A percentile compares a stretch with the other conserved stretches of the same genome.
phyloP scores from a whole-genome alignment of 495 filamentous ascomycete species.

The Glarea lozoyensis region DNA sequence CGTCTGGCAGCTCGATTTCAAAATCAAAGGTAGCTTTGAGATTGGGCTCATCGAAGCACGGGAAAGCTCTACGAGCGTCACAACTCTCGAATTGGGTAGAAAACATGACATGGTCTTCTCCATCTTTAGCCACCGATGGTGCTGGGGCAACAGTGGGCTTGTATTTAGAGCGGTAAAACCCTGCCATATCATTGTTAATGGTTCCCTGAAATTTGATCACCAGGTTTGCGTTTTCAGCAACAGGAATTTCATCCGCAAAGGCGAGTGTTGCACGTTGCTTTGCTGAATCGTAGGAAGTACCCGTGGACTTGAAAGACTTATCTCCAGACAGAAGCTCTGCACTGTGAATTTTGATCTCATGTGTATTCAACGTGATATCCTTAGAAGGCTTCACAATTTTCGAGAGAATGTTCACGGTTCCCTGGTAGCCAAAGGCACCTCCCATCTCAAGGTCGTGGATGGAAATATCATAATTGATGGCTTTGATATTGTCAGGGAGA shows the following conservation, averaged over 20 bases:
- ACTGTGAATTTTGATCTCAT: conserved; percentile 51
- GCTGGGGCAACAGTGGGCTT: conserved; percentile 64
- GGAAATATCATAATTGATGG: conserved; percentile 75
- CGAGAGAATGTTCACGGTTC: conserved; percentile 52
- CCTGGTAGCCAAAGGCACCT: conserved; percentile 71
- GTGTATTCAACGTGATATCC: conserved; percentile 67
- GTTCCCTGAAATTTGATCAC: conserved; percentile 72
- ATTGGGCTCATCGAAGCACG: conserved; percentile 97
- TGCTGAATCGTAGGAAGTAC: conserved; percentile 69
- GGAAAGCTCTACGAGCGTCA: conserved; percentile 88
- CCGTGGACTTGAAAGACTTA: conserved; percentile 48
- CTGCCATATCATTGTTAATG: conserved; percentile 92
- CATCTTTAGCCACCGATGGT: conserved; percentile 64
- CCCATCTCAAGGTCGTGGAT: conserved; percentile 69
- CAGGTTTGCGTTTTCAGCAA: conserved; percentile 50
- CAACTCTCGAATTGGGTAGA: conserved; percentile 96
- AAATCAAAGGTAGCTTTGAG: conserved; percentile 94
- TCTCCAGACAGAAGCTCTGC: conserved; percentile 39
- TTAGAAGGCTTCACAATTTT: conserved; percentile 53
- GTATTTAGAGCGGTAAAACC: conserved; percentile 94
- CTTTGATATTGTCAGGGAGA: conserved; percentile 60
- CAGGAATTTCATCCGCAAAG: conserved; percentile 59
- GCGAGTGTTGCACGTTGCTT: conserved; percentile 67
- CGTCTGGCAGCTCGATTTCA: conserved; percentile 78
- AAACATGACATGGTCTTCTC: conserved; percentile 83